Base-by-base conservation (phyloP, 2,329 filamentous ascomycete species). In the Pseudocercospora crystallina region DNA sequence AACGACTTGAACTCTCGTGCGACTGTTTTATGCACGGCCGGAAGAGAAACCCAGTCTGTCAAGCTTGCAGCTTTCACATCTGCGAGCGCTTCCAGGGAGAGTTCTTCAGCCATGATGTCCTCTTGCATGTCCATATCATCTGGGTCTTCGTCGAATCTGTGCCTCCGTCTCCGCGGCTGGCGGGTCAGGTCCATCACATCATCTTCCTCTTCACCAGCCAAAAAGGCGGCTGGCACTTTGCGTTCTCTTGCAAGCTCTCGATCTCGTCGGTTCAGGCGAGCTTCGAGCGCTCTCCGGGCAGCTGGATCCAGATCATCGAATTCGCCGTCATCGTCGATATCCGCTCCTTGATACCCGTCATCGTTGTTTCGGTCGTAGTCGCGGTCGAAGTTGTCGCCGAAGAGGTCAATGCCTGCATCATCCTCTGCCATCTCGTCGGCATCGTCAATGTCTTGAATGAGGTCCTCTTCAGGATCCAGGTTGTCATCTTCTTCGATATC, bases 1-100 rank as follows among this genome's bases (percentile, higher is more conserved):
- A 99, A 99, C 2, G 89, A 87, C 71, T 95, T 96, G 82, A 99
- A 99, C 72, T 99, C 94, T 64, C 92, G 84, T 67, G 90, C 91
- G 71, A 99, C 94, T 1, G 91, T 95, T 61, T 89, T 83, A 72
- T 96, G 89, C 10, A 99, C 94, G 11, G 90, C 83, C 2, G 89
- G 89, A 62, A 91, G 86, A 11, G 89, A 85, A 36, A 99, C 87
- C 95, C 95, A 99, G 59, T 99, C 94, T 0, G 90, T 95, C 66
- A 99, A 77, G 61, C 88, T 96, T 13, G 90, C 82, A 13, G 94
- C 90, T 70, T 99, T 99, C 58, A 97, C 86, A 69, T 99, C 94
- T 56, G 88, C 84, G 36, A 99, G 78, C 10, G 89, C 90, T 71
- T 97, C 92, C 0, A 97, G 81, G 1, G 91, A 91, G 14, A 99